Conservation (phyloP, 192 early-diverging fungal species). For the Funneliformis geosporum region DNA sequence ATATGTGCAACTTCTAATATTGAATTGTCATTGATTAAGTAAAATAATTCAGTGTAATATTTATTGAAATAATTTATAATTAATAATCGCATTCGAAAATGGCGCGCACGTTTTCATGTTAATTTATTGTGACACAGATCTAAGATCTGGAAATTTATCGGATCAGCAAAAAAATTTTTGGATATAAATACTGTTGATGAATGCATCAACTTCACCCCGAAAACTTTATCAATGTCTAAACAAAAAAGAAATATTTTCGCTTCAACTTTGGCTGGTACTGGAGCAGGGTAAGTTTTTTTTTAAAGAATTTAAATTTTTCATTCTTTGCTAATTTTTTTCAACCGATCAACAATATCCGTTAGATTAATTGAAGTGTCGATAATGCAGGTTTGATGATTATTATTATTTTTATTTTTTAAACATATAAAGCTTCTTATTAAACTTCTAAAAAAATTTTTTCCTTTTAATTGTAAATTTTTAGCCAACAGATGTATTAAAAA, state of each 20-base stretch:
- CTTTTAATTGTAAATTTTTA: conserved; percentile 4
- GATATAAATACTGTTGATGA: not conserved
- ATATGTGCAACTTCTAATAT: too few species aligned
- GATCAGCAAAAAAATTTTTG: not conserved
- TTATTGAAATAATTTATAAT: too few species aligned
- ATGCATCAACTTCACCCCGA: not conserved
- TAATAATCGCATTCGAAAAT: too few species aligned
- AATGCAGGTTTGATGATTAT: conserved; percentile 42
- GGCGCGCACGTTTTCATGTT: too few species aligned
- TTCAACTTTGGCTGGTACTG: conserved; percentile 46
- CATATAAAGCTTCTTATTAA: not conserved
- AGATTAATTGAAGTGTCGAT: conserved; percentile 40
- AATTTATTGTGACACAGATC: too few species aligned
- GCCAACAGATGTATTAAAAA: conserved; percentile 51
- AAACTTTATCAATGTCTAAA: not conserved
- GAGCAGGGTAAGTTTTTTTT: conserved; percentile 34
- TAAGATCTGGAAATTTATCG: not conserved
- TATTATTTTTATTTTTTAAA: not conserved
- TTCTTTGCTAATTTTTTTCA: not conserved
- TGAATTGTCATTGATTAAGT: too few species aligned
- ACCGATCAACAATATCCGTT: not conserved
- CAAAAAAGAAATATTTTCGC: conserved; percentile 30
- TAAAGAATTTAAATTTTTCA: not conserved
- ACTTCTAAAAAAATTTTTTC: not conserved
- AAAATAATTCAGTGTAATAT: too few species aligned